Evolutionary conservation across 805 yeast species (phyloP).

Genomic region (Clavispora carvajalis): DNA sequence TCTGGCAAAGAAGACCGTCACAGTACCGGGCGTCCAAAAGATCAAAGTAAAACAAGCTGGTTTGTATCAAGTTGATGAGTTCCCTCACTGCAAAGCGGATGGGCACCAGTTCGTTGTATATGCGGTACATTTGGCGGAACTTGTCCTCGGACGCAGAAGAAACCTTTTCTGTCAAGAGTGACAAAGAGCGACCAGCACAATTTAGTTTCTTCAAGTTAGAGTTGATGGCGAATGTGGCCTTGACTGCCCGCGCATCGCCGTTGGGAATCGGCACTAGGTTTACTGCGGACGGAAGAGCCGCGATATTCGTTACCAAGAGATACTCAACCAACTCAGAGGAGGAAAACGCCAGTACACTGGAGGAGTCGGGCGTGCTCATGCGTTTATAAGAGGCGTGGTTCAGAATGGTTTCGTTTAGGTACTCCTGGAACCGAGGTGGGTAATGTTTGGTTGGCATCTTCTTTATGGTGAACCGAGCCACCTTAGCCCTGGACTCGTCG

Average conservation of each 20-base stretch:
- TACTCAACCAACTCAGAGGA: constrained; percentile 15
- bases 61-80: constrained; percentile 69
- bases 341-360: background rate
- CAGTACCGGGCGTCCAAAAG: constrained; percentile 62
- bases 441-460: constrained; percentile 44
- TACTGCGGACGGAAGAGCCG: constrained; percentile 70
- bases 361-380: constrained; percentile 18
- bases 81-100: constrained; percentile 66
- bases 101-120: constrained; percentile 46
- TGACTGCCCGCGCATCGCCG: constrained; percentile 49
- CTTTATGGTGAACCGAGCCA: constrained; percentile 49
- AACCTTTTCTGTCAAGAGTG: constrained; percentile 59
- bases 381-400: constrained; percentile 67
- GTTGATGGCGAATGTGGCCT: constrained; percentile 62
- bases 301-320: constrained; percentile 76
- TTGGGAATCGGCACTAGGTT: constrained; percentile 65
- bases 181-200: constrained; percentile 82
- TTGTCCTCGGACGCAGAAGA: constrained; percentile 77
- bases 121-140: constrained; percentile 67
- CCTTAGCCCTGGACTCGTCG: constrained; percentile 54
- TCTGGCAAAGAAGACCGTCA: constrained; percentile 80
- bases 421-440: constrained; percentile 49
- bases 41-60: constrained; percentile 71
- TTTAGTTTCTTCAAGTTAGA: constrained; percentile 69
- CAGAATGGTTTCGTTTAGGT: constrained; percentile 60